These are phyloP conservation scores for Cydonia oblonga DNA, from an alignment of 331 rosid species.

Conservation along the genomic window DNA sequence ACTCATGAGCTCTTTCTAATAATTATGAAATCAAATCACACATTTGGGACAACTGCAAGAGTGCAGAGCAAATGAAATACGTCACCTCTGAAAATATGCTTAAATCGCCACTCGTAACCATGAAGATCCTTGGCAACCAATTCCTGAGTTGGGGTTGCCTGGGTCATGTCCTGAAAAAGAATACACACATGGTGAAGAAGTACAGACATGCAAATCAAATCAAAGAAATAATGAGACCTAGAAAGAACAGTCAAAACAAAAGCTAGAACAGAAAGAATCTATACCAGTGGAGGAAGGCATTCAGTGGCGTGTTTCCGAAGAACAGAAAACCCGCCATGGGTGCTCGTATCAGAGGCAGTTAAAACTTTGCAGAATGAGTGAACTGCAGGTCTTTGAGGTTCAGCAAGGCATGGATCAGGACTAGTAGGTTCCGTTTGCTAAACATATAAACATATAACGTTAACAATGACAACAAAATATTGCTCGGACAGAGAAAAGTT, in stretches of 20 bases:
- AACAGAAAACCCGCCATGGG: conserved; percentile 91
- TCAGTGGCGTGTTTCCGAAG: conserved; percentile 81
- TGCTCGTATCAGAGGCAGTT: conserved; percentile 91
- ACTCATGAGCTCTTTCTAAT: not conserved
- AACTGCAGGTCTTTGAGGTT: conserved; percentile 39
- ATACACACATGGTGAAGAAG: not conserved
- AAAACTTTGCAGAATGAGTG: conserved; percentile 73
- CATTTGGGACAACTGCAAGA: conserved; percentile 6
- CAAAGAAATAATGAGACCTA: not conserved
- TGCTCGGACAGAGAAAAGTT: conserved; percentile 4
- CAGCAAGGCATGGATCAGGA: conserved; percentile 37
- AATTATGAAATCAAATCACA: not conserved
- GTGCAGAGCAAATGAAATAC: not conserved
- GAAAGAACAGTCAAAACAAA: not conserved
- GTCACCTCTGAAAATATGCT: conserved; percentile 80
- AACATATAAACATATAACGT: not conserved
- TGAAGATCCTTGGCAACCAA: conserved; percentile 83
- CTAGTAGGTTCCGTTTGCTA: conserved; percentile 49
- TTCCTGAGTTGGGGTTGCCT: conserved; percentile 75
- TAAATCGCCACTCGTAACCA: conserved; percentile 79
- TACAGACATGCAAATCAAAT: not conserved
- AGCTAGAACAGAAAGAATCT: not conserved
- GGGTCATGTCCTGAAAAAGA: conserved; percentile 57
- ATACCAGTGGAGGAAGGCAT: conserved; percentile 80
- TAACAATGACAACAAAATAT: not conserved